Evolutionary conservation across 2,329 filamentous ascomycete genomes (phyloP), one percentile per base, ranked within the genome.

Genomic region (Dactylellina drechsleri): DNA sequence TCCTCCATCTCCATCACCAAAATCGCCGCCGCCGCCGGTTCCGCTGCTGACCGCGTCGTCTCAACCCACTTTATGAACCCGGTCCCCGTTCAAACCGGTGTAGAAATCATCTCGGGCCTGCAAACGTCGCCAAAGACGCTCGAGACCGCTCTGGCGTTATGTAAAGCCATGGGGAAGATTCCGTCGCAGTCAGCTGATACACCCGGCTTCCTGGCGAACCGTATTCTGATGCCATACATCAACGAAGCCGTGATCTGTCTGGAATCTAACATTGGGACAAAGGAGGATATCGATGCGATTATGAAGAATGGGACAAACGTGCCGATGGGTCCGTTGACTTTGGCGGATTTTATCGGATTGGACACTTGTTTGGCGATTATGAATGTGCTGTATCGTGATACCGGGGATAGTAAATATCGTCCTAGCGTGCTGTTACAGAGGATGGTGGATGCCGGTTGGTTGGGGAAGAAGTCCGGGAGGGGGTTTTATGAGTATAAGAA

Each of bases 271-370:
- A 89, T 99, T 0, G 95, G 95, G 16, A 87, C 88, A 77, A 90
- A 91, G 79, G 93, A 98, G 80, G 91, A 94, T 77, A 99, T 99
- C 78, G 95, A 99, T 81, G 90, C 87, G 77, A 99, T 99, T 80
- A 99, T 99, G 95, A 98, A 97, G 87, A 97, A 97, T 79, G 95
- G 95, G 54, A 99, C 95, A 20, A 97, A 97, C 81, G 95, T 99
- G 47, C 95, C 95, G 23, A 99, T 99, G 95, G 95, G 95, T 0
- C 95, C 95, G 8, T 85, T 99, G 78, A 90, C 93, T 80, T 84
- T 99, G 79, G 95, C 95, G 1, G 95, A 99, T 82, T 99, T 99
- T 80, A 98, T 99, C 80, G 95, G 95, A 6, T 86, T 99, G 52
- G 95, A 99, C 82, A 99, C 95, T 0, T 99, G 95, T 81, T 84